These are phyloP conservation scores for Maudiozyma humilis DNA, from an alignment of 1,139 yeast species.

Conservation along the genomic window DNA sequence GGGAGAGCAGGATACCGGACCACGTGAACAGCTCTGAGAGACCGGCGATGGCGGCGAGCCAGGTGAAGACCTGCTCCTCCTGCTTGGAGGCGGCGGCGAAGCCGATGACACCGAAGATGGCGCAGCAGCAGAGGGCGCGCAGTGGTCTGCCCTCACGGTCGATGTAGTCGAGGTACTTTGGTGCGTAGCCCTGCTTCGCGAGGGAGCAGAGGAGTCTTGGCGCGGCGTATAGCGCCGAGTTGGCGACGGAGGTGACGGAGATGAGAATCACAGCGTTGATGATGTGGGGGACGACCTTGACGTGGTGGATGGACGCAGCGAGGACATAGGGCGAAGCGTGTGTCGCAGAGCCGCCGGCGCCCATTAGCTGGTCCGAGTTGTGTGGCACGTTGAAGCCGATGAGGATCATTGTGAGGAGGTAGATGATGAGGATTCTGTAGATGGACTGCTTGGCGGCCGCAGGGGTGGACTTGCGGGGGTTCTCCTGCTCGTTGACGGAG, in stretches of 20 bases:
- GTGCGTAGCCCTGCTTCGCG: conserved; percentile 74
- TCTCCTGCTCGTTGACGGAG: conserved; percentile 78
- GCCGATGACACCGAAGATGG: conserved; percentile 74
- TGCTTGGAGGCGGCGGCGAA: conserved; percentile 56
- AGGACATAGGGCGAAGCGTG: conserved; percentile 66
- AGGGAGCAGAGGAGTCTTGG: conserved; percentile 77
- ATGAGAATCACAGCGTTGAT: conserved; percentile 67
- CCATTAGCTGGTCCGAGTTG: conserved; percentile 40
- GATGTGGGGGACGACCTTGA: conserved; percentile 58
- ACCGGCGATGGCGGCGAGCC: conserved; percentile 81
- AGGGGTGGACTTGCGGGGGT: conserved; percentile 66
- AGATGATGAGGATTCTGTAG: conserved; percentile 60
- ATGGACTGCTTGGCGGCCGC: conserved; percentile 64
- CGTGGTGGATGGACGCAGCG: conserved; percentile 64
- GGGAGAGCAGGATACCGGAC: conserved; percentile 73
- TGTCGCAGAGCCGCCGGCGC: conserved; percentile 37
- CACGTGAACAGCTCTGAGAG: conserved; percentile 73
- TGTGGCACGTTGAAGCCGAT: conserved; percentile 63
- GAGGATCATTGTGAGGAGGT: conserved; percentile 51
- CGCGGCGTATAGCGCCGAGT: conserved; percentile 70
- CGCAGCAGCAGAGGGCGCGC: conserved; percentile 50
- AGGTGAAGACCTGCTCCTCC: conserved; percentile 57
- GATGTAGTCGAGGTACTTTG: conserved; percentile 45
- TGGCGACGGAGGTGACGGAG: conserved; percentile 63
- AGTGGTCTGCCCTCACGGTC: conserved; percentile 59